Conservation (phyloP, 2,329 filamentous ascomycete genomes). For the Alternaria brassicae region DNA sequence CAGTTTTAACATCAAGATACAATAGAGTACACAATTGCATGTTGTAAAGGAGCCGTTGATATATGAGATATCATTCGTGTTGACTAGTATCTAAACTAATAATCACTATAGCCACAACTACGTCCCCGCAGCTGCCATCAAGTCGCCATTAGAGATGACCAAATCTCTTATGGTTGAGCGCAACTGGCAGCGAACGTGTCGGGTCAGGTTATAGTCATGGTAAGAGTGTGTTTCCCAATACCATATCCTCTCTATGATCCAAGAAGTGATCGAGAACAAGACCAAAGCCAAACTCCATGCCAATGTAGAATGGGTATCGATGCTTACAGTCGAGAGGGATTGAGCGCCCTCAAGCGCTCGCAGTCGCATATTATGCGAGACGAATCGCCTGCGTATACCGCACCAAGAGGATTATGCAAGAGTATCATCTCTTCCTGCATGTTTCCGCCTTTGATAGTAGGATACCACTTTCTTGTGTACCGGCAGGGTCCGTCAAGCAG, state of each 20-base stretch:
- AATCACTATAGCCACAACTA: neutral
- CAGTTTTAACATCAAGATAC: too few species aligned
- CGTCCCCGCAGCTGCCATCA: neutral
- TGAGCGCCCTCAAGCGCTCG: neutral
- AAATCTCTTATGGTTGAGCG: conserved; percentile 9
- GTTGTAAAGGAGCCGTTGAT: neutral
- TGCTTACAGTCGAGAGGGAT: conserved; percentile 7
- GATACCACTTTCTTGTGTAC: neutral
- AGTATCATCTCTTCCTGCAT: too few species aligned
- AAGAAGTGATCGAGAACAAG: neutral
- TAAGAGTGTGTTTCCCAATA: neutral
- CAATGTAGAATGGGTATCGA: conserved; percentile 5
- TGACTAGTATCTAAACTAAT: conserved; percentile 2
- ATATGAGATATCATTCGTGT: neutral
- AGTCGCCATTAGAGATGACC: conserved; percentile 3
- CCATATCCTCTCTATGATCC: neutral
- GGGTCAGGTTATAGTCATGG: neutral
- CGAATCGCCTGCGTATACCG: too few species aligned
- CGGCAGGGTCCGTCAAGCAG: neutral
- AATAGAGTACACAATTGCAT: too few species aligned
- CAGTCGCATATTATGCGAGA: neutral
- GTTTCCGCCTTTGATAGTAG: neutral
- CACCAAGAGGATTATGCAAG: too few species aligned
- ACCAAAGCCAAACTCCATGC: conserved; percentile 7
- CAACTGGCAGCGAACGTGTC: neutral